Conservation (phyloP, 1,284 basidiomycete genomes). For the Puccinia brachypodii region DNA sequence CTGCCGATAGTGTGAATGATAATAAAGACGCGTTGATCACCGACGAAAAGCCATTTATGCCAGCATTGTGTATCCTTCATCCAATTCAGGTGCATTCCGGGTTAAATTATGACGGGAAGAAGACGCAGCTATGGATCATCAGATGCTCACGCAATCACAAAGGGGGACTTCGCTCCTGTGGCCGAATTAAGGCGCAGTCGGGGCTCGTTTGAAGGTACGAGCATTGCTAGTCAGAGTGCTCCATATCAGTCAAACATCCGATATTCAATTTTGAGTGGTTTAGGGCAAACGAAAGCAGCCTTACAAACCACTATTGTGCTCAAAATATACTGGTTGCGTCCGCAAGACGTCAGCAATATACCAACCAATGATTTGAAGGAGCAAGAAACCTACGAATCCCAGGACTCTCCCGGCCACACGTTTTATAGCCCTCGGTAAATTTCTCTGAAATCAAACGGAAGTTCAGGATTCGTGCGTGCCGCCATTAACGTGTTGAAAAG, state of each 20-base stretch:
- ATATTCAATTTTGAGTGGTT: background rate
- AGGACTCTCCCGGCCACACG: constrained; percentile 44
- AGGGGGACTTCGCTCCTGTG: constrained; percentile 45
- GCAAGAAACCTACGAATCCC: constrained; percentile 26
- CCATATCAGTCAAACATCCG: background rate
- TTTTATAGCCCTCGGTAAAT: constrained; percentile 48
- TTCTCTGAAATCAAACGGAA: constrained; percentile 22
- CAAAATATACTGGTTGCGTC: constrained; percentile 26
- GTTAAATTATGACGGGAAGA: background rate
- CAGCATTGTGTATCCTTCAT: constrained; percentile 44
- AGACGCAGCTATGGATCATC: background rate
- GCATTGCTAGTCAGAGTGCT: constrained; percentile 1
- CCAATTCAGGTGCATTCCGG: background rate
- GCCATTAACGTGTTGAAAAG: background rate
- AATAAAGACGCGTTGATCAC: constrained; percentile 34
- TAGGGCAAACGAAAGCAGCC: background rate
- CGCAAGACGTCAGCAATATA: background rate
- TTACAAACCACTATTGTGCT: constrained; percentile 41
- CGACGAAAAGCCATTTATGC: constrained; percentile 47
- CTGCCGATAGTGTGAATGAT: constrained; percentile 43
- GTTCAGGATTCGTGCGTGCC: background rate
- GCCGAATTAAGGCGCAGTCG: constrained; percentile 18
- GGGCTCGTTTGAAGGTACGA: constrained; percentile 47
- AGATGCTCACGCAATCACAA: constrained; percentile 45
- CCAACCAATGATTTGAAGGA: background rate